Base-by-base conservation (phyloP, 2,329 filamentous ascomycete species). In the Sporothrix brunneoviolacea region DNA sequence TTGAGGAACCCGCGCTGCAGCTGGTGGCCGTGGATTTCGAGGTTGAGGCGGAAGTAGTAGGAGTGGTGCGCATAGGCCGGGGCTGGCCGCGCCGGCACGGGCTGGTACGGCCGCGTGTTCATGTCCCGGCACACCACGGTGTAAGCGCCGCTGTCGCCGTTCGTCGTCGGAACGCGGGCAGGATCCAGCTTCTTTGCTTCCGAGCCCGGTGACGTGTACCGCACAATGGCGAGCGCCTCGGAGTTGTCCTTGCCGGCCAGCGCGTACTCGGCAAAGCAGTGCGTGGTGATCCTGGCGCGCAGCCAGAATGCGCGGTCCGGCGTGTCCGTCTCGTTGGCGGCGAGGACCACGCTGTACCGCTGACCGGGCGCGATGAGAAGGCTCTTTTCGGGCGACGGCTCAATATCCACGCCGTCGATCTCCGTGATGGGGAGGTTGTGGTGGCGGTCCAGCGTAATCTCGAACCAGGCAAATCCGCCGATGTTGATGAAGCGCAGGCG, bases 391-490 rank as follows among this genome's bases (percentile, higher is more conserved):
- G 77, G 69, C 4, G 70, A 67, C 0, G 84, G 81, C 51, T 80
- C 72, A 1, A 86, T 77, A 32, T 80, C 77, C 2, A 83, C 80
- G 15, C 84, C 85, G 59, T 89, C 85, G 0, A 86, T 80, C 61
- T 88, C 85, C 9, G 84, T 80, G 40, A 89, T 68, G 1, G 70
- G 62, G 40, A 68, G 56, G 21, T 57, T 55, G 10, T 68, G 70
- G 57, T 88, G 85, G 44, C 79, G 77, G 56, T 89, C 85, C 40
- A 88, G 72, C 60, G 80, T 81, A 24, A 89, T 74, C 60, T 88
- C 84, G 55, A 88, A 85, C 60, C 82, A 81, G 2, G 83, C 83
- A 60, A 87, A 86, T 0, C 81, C 83, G 10, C 82, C 85, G 8
- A 83, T 76, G 55, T 89, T 88, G 55, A 86, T 71, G 56, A 89